These are phyloP conservation scores for Cyclostephanos invisitatus DNA, from an alignment of 108 stramenopile species.

Conservation along the genomic window DNA sequence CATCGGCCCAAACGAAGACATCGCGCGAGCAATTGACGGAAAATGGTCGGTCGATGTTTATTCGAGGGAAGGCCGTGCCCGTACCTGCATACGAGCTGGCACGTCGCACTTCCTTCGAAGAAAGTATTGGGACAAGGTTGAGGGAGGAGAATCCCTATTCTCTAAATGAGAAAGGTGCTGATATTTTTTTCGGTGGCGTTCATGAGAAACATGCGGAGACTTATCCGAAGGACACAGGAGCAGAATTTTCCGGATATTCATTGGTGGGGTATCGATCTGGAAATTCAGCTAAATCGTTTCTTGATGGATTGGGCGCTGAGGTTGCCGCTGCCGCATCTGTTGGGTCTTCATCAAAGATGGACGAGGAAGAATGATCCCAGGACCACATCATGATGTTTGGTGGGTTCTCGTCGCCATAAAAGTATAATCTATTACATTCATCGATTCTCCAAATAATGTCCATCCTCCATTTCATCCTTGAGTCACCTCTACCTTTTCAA, in stretches of 20 bases:
- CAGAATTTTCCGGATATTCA: background rate
- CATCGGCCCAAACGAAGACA: conserved; percentile 34
- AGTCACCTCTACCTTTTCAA: no score
- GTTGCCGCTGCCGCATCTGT: conserved; percentile 5
- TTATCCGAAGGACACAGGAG: background rate
- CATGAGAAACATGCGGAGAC: background rate
- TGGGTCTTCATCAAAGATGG: conserved; percentile 3
- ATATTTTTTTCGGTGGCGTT: background rate
- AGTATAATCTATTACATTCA: no score
- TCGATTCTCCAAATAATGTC: no score
- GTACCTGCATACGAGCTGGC: conserved; percentile 20
- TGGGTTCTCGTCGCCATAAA: no score
- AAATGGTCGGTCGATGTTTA: conserved; percentile 40
- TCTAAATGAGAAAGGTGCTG: conserved; percentile 17
- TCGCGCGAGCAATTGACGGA: conserved; percentile 46
- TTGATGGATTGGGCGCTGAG: conserved; percentile 20
- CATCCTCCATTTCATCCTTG: no score
- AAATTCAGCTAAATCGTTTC: background rate
- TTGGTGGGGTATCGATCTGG: conserved; percentile 16
- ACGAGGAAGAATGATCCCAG: background rate
- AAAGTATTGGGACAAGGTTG: conserved; percentile 24
- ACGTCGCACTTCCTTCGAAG: conserved; percentile 11
- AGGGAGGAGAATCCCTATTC: conserved; percentile 37
- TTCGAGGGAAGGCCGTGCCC: conserved; percentile 36
- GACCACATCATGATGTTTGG: no score